Conservation (phyloP, 208 protist species). For the Leishmania amazonensis region DNA sequence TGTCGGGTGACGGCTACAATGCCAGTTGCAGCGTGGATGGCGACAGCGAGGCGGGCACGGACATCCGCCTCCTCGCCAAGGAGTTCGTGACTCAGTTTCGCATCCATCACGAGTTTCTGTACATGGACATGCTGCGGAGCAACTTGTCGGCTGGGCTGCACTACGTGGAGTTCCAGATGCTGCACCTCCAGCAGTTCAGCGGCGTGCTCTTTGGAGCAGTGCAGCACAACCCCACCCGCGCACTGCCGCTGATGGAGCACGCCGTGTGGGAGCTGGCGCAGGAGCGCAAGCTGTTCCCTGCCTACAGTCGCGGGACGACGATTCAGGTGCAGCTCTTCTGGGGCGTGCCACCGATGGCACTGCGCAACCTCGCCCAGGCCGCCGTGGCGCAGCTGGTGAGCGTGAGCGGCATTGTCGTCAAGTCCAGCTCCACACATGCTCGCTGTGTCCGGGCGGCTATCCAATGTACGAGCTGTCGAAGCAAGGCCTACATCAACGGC, state of each 20-base stretch:
- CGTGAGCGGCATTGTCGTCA: constrained; percentile 91
- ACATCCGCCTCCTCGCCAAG: constrained; percentile 73
- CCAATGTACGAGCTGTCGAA: constrained; percentile 91
- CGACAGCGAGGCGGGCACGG: constrained; percentile 31
- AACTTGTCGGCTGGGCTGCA: constrained; percentile 83
- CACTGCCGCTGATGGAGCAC: constrained; percentile 87
- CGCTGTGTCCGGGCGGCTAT: constrained; percentile 85
- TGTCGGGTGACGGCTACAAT: constrained; percentile 27
- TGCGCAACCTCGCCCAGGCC: constrained; percentile 84
- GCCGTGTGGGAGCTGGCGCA: constrained; percentile 79
- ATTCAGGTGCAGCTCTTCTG: constrained; percentile 92
- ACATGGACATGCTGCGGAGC: constrained; percentile 84
- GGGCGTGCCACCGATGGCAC: constrained; percentile 70
- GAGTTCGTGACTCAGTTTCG: constrained; percentile 83
- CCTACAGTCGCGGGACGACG: constrained; percentile 56
- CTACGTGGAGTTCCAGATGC: constrained; percentile 90
- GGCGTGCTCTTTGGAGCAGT: constrained; percentile 68
- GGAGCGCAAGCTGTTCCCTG: constrained; percentile 70
- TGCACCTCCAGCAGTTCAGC: constrained; percentile 87
- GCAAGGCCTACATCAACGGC: constrained; percentile 83
- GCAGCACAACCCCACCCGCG: constrained; percentile 65
- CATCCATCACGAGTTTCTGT: constrained; percentile 80
- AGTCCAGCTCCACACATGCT: constrained; percentile 79
- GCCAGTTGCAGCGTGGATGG: constrained; percentile 15
- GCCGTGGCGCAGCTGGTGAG: constrained; percentile 81